These are phyloP conservation scores for Oropetium thomaeum DNA, from an alignment of 176 grass and related monocot genomes.

Conservation along the genomic window DNA sequence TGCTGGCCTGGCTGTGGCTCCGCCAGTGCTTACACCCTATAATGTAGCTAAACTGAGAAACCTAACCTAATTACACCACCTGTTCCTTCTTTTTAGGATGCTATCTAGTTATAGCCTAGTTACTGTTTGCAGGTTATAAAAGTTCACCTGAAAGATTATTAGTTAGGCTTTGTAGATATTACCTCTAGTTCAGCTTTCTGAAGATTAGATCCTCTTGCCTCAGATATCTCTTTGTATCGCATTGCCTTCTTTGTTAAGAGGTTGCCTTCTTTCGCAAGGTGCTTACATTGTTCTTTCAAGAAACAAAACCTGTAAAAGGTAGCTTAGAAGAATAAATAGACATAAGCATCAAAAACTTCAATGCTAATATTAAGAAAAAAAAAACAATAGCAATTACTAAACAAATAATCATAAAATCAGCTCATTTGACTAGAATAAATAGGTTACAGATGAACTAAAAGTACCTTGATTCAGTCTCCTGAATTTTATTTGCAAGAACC, in stretches of 20 bases:
- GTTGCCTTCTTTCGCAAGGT: slow-evolving; percentile 39
- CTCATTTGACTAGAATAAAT: slow-evolving; percentile 4
- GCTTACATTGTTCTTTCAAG: slow-evolving; percentile 49
- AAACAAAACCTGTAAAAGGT: slow-evolving; percentile 40
- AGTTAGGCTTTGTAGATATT: slow-evolving; percentile 8
- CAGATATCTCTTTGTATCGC: slow-evolving; percentile 62
- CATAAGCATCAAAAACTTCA: slow-evolving; percentile 8
- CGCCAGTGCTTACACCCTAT: neutral
- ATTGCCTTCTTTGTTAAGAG: slow-evolving; percentile 43
- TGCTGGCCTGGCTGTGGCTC: no score
- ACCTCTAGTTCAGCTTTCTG: slow-evolving; percentile 73
- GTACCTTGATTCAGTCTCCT: slow-evolving; percentile 54
- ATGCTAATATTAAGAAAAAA: neutral
- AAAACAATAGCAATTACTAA: neutral
- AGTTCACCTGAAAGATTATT: slow-evolving; percentile 4
- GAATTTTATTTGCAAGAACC: slow-evolving; percentile 37
- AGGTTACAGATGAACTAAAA: slow-evolving; percentile 19
- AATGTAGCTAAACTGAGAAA: neutral
- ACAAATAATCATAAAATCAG: slow-evolving; percentile 3
- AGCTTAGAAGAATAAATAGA: slow-evolving; percentile 1
- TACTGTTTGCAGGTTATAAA: slow-evolving; percentile 14
- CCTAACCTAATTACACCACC: neutral
- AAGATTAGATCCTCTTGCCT: slow-evolving; percentile 59
- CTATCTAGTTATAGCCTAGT: neutral
- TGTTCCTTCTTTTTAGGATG: neutral